Base-by-base conservation (phyloP, 495 filamentous ascomycete species). In the Xeromyces bisporus region DNA sequence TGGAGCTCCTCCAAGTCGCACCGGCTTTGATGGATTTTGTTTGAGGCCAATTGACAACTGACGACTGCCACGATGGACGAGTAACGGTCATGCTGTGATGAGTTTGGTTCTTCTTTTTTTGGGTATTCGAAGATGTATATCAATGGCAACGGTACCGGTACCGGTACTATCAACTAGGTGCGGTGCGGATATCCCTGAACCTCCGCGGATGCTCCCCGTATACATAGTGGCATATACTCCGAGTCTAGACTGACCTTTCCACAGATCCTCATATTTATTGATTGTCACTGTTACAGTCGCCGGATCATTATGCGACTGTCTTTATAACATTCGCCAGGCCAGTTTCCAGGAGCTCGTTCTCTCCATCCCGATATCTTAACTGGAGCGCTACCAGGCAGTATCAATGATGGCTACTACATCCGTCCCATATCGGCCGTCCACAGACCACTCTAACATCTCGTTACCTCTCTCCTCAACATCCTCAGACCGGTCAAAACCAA, bases 401-500 rank as follows among this genome's bases (percentile, higher is more conserved):
- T n/a, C 29, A 10, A 31, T n/a, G 2, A 31, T 68, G 64, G 50
- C 53, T 31, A 46, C 51, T 23, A 42, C 50, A 14, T 46, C 20
- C 5, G 5, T 67, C 15, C 60, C 63, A 7, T 59, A 56, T 43
- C 55, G 53, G 42, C 55, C 61, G 13, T 60, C 59, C 3, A 47
- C 46, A 7, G 58, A 54, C 29, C 51, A 56, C 43, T 44, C 53
- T 17, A 34, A 28, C 34, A 48, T 29, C 38, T 40, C 28, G 37
- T 39, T 27, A 43, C 37, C 26, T 63, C 69, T 7, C 49, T 58
- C 26, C 54, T 65, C 43, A 57, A 59, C 35, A 55, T 54, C 31
- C 59, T 70, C 31, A 42, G 73, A 50, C 54, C 63, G 38, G 60
- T 65, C 57, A 14, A 62, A 56, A 31, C 50, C 48, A 15, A 62